Conservation (phyloP, 257 asterid species). For the Capsicum baccatum region DNA sequence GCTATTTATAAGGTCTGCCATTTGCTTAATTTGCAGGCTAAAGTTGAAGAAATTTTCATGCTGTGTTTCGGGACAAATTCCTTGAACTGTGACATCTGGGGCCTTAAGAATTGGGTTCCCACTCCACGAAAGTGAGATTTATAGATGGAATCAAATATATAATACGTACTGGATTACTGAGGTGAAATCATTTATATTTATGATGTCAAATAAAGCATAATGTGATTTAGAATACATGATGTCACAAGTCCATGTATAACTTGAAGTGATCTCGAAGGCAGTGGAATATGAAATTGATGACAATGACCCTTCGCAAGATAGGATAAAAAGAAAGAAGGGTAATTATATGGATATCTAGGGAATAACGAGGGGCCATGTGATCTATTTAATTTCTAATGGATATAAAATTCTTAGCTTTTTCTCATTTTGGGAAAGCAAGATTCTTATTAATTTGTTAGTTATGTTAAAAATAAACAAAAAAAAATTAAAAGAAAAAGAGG, state of each 20-base stretch:
- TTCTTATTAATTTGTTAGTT: not conserved
- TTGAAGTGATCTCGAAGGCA: too few relatives aligned
- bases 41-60: not conserved
- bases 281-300: not conserved
- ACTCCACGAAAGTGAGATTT: not conserved
- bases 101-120: slow-evolving; percentile 16
- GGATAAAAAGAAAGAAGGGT: not conserved
- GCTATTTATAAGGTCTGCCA: not conserved
- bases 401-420: not conserved
- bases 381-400: not conserved
- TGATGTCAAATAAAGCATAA: not conserved
- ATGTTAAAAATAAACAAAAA: not conserved
- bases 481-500: too few relatives aligned
- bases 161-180: not conserved
- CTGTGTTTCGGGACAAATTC: not conserved
- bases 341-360: not conserved
- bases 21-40: not conserved
- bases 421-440: not conserved
- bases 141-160: not conserved
- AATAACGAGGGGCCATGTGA: not conserved
- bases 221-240: too few relatives aligned
- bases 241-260: too few relatives aligned
- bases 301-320: not conserved
- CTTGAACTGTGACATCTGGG: not conserved
- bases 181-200: not conserved